A percentile compares a stretch with the other conserved stretches of the same genome.
phyloP scores from a whole-genome alignment of 768 basidiomycete genomes.

The Amyloporia xantha region DNA sequence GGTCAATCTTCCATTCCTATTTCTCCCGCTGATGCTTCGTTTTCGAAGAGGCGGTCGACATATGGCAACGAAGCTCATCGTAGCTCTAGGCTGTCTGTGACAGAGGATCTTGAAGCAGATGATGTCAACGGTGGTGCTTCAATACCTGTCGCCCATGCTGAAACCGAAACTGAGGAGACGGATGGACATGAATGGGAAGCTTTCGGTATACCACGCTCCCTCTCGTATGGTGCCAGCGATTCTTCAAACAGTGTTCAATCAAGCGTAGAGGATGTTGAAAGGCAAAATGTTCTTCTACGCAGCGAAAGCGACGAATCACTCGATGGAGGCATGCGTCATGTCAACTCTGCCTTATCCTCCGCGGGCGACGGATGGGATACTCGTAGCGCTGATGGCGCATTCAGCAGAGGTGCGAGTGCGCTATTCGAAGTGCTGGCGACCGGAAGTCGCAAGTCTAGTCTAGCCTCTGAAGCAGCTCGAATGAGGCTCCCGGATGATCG shows the following conservation, averaged over 20 bases:
- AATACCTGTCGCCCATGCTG: too few species aligned
- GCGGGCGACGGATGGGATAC: not conserved
- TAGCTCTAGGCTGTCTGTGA: too few species aligned
- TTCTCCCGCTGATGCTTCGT: too few species aligned
- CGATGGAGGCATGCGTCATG: slow-evolving; percentile 31
- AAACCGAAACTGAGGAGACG: too few species aligned
- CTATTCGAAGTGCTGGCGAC: slow-evolving; percentile 38
- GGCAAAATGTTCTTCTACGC: slow-evolving; percentile 2
- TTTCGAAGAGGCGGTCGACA: too few species aligned
- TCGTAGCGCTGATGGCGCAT: slow-evolving; percentile 24
- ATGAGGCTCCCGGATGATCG: too few species aligned
- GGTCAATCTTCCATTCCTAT: too few species aligned
- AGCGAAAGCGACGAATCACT: slow-evolving; percentile 7
- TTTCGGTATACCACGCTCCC: slow-evolving; percentile 24
- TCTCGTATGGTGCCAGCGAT: slow-evolving; percentile 17
- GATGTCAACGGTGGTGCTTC: too few species aligned
- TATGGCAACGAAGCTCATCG: too few species aligned
- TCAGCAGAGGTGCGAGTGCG: slow-evolving; percentile 43
- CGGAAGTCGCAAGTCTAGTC: too few species aligned
- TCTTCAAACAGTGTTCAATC: slow-evolving; percentile 7
- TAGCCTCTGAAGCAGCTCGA: too few species aligned
- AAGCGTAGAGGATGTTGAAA: slow-evolving; percentile 3
- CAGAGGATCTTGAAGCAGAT: too few species aligned
- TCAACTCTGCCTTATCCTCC: slow-evolving; percentile 34
- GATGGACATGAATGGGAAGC: slow-evolving; percentile 18